Percentiles rank a stretch among this genome's conserved stretches.
Conservation (phyloP, 2,329 filamentous ascomycete species). For the Chrysosporium keratinophilum region DNA sequence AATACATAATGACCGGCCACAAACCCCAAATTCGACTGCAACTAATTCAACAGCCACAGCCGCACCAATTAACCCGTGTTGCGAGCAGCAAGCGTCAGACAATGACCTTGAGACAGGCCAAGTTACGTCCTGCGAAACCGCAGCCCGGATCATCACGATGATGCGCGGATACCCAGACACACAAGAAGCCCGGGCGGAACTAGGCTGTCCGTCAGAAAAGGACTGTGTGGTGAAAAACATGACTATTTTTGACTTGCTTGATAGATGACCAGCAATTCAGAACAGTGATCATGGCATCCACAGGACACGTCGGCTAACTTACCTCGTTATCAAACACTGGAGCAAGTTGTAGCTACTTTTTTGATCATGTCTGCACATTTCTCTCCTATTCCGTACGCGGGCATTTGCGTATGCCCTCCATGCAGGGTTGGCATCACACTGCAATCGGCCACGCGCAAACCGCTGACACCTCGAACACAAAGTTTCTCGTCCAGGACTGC, state of each 20-base stretch:
- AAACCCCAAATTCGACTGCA: too few relatives aligned
- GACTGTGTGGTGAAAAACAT: constrained; percentile 18
- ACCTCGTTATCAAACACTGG: too few relatives aligned
- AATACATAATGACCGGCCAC: too few relatives aligned
- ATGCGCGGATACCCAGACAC: constrained; percentile 16
- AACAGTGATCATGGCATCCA: too few relatives aligned
- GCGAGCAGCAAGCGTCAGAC: background rate
- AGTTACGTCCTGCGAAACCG: constrained; percentile 18
- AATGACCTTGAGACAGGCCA: constrained; percentile 3
- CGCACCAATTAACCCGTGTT: background rate
- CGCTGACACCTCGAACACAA: constrained; percentile 43
- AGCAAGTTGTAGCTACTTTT: background rate
- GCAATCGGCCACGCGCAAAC: constrained; percentile 50
- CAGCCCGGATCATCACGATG: constrained; percentile 19
- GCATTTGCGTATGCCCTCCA: constrained; percentile 41
- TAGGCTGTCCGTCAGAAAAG: constrained; percentile 17
- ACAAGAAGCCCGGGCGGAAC: constrained; percentile 15
- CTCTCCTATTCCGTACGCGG: constrained; percentile 46
- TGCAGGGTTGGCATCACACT: constrained; percentile 45
- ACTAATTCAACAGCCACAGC: background rate
- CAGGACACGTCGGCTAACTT: too few relatives aligned
- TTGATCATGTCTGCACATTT: constrained; percentile 49
- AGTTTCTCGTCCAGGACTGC: constrained; percentile 27
- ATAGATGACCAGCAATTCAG: constrained; percentile 9
- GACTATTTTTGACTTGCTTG: constrained; percentile 17